phyloP scores from a whole-genome alignment of 2,329 filamentous ascomycete species.

The Neofusicoccum cordaticola region DNA sequence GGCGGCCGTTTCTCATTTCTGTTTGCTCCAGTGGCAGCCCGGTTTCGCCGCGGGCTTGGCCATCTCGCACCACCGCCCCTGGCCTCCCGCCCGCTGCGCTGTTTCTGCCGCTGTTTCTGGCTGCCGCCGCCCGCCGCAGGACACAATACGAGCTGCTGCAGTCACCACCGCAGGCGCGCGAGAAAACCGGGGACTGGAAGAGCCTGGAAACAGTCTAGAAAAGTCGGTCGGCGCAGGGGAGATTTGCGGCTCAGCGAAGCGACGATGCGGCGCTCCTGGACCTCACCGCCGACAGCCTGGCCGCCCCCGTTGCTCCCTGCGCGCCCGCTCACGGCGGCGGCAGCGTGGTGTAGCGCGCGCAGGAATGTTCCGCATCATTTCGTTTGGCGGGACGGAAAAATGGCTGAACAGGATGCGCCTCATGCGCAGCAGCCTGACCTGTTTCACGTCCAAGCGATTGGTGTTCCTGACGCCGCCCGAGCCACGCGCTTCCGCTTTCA shows the following conservation, averaged over 20 bases:
- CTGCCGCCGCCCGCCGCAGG: no score
- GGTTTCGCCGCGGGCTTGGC: not conserved
- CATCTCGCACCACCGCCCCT: not conserved
- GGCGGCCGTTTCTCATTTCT: not conserved
- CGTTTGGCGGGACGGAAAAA: conserved; percentile 10
- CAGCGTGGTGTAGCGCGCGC: not conserved
- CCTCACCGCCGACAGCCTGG: not conserved
- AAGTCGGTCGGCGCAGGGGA: not conserved
- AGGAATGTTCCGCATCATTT: conserved; percentile 11
- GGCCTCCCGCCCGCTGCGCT: no score
- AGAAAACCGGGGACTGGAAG: not conserved
- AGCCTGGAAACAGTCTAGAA: conserved; percentile 1
- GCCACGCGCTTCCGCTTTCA: not conserved
- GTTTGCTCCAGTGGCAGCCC: no score
- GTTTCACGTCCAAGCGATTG: conserved; percentile 16
- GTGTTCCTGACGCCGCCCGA: conserved; percentile 6
- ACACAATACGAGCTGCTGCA: no score
- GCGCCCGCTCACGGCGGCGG: not conserved
- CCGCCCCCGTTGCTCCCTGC: not conserved
- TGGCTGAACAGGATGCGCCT: conserved; percentile 3
- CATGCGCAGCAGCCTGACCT: not conserved
- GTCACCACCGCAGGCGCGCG: not conserved
- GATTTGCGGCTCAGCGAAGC: conserved; percentile 4
- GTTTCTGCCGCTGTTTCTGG: no score
- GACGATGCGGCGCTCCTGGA: not conserved